These are phyloP conservation scores for Aschersonia sp. DNA, from an alignment of 2,329 filamentous ascomycete genomes.

Conservation along the genomic window DNA sequence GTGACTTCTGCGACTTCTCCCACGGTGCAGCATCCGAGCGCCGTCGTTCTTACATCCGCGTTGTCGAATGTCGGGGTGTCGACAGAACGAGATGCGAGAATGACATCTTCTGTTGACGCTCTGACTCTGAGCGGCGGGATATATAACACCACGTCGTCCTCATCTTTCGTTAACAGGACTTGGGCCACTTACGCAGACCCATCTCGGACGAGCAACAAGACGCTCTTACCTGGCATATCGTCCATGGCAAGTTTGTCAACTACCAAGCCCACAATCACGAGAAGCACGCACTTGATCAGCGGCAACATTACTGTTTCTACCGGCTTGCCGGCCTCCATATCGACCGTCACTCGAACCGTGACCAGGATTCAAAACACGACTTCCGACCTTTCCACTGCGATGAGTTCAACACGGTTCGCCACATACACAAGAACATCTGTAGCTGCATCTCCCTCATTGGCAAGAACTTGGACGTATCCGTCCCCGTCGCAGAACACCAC, in stretches of 20 bases:
- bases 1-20: background rate
- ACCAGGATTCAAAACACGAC: background rate
- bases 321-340: background rate
- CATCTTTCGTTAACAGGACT: too few species aligned
- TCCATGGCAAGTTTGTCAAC: background rate
- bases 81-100: too few species aligned
- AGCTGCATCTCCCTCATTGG: background rate
- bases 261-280: slow-evolving; percentile 1
- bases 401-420: background rate
- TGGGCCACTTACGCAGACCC: too few species aligned
- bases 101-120: too few species aligned
- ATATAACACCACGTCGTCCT: too few species aligned
- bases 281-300: background rate
- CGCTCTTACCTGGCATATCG: too few species aligned
- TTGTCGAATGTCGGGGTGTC: background rate
- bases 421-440: background rate
- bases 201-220: too few species aligned
- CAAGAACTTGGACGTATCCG: too few species aligned
- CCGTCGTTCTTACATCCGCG: background rate
- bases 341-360: background rate
- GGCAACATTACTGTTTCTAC: background rate
- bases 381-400: background rate
- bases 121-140: too few species aligned
- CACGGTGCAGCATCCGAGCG: background rate
- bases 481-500: too few species aligned